phyloP scores from a whole-genome alignment of 192 early-diverging fungal species.

The Entomortierella beljakovae region DNA sequence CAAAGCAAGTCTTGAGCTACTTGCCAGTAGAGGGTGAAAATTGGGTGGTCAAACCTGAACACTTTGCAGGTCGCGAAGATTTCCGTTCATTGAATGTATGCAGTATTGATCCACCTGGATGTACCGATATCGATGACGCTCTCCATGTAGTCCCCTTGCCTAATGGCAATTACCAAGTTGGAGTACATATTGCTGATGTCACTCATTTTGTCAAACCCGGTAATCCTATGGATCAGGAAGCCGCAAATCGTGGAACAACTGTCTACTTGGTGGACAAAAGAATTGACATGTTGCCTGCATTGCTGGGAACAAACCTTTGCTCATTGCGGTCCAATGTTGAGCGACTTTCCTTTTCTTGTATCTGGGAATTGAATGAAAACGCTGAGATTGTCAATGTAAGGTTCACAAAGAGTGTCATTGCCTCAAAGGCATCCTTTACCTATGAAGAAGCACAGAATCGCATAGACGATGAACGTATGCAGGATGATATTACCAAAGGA shows the following conservation, averaged over 20 bases:
- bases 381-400: constrained; percentile 78
- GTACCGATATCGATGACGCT: constrained; percentile 99
- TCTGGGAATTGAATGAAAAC: constrained; percentile 75
- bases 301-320: constrained; percentile 83
- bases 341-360: constrained; percentile 92
- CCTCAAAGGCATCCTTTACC: constrained; percentile 90
- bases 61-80: constrained; percentile 81
- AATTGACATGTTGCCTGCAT: constrained; percentile 94
- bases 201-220: constrained; percentile 89
- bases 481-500: constrained; percentile 78
- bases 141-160: constrained; percentile 84
- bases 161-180: constrained; percentile 92
- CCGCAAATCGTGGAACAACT: constrained; percentile 87
- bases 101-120: constrained; percentile 99
- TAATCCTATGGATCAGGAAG: constrained; percentile 89
- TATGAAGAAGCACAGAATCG: constrained; percentile 95
- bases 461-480: constrained; percentile 75
- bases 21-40: constrained; percentile 89
- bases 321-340: constrained; percentile 89
- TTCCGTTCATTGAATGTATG: constrained; percentile 88
- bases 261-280: constrained; percentile 93
- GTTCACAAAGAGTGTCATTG: constrained; percentile 92
- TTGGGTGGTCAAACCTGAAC: constrained; percentile 83
- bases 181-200: constrained; percentile 97
- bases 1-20: constrained; percentile 82